Conservation (phyloP, 768 basidiomycete genomes). For the Erythrobasidium yunnanense region DNA sequence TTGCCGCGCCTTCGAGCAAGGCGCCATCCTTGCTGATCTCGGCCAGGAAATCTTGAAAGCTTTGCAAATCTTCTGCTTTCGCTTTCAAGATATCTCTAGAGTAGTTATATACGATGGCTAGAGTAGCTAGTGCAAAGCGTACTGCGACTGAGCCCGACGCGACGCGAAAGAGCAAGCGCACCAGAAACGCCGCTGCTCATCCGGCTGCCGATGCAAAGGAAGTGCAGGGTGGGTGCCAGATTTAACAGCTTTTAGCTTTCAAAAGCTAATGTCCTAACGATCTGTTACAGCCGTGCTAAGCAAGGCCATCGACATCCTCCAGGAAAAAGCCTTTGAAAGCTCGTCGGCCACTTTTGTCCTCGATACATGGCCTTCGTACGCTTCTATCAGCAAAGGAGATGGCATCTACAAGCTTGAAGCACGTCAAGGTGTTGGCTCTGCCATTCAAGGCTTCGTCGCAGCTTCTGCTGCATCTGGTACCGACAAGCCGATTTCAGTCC, state of each 20-base stretch:
- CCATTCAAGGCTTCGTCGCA: conserved; percentile 21
- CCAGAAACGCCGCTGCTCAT: not conserved
- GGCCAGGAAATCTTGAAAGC: too few species aligned
- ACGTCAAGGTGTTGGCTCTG: conserved; percentile 21
- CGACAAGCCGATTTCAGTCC: conserved; percentile 40
- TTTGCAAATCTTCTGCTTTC: too few species aligned
- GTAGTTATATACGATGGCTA: too few species aligned
- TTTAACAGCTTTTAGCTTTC: too few species aligned
- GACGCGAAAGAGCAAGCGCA: not conserved
- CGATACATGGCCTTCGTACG: conserved; percentile 14
- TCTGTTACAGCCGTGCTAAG: conserved; percentile 6
- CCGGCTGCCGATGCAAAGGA: not conserved
- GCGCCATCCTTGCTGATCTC: too few species aligned
- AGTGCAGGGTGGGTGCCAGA: too few species aligned
- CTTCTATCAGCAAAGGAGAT: not conserved
- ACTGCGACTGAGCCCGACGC: not conserved
- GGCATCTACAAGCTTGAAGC: conserved; percentile 21
- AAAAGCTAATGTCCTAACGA: too few species aligned
- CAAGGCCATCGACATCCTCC: conserved; percentile 16
- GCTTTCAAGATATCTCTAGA: too few species aligned
- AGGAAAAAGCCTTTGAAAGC: conserved; percentile 1
- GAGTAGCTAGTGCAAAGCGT: too few species aligned
- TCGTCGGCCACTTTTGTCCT: conserved; percentile 27
- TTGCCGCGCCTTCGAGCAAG: too few species aligned
- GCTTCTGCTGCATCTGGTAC: not conserved